Base-by-base conservation (phyloP, 805 yeast genomes). In the Nakazawaea holstii region DNA sequence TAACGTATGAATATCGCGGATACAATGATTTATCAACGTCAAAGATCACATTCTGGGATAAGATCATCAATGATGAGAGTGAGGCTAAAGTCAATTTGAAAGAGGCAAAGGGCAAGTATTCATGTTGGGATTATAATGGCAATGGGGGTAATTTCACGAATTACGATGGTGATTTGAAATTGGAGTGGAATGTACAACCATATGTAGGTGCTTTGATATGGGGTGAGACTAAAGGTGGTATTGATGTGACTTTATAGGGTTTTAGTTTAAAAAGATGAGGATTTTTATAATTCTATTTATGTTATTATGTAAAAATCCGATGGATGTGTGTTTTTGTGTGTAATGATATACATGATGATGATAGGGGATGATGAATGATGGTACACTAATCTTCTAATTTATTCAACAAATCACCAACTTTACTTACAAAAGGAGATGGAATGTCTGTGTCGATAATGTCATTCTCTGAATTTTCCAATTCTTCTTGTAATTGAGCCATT, bases 131-230 rank as follows among this genome's bases (percentile, higher is more conserved):
- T 65, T 75, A 83, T 45, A 31, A n/a, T n/a, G 43, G 6, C 4
- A 10, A 20, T 2, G 83, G 81, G 56, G 76, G 77, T 45, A 65
- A 74, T 20, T 76, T 84, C 51, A 69, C 78, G 43, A 79, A 77
- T 45, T 78, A 86, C 56, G 77, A 83, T 20, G 88, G 95, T 17
- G 71, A 68, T 4, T 69, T 92, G 48, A 79, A 73, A 51, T 69
- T 92, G 45, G 90, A 87, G 53, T 92, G 96, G 92, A 91, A 91
- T 61, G 75, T 92, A 40, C 98, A 92, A 67, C 99, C 99, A 1
- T 74, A 82, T 62, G 79, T 92, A 7, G 99, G 99, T 10, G 80
- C 89, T 0, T 67, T 92, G 52, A 61, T 80, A 0, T 86, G 71
- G 63, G 97, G 96, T 3, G 74, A 76, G 46, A 73, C 80, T 8